Conservation (phyloP, 257 asterid species). For the Ocimum tenuiflorum region DNA sequence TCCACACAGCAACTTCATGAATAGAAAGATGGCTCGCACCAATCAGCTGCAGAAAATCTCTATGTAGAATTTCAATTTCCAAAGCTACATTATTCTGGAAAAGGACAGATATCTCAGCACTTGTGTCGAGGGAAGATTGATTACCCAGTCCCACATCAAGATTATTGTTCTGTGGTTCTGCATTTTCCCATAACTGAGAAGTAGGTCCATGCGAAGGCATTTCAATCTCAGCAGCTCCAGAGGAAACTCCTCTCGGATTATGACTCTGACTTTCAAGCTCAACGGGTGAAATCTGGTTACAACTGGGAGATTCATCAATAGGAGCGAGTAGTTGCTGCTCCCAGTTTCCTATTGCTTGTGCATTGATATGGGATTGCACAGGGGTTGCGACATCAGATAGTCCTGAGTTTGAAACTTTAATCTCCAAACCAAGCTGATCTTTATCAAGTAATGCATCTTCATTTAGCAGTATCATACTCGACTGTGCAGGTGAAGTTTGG, state of each 20-base stretch:
- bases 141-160: neutral
- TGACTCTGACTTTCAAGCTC: conserved; percentile 22
- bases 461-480: conserved; percentile 13
- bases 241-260: conserved; percentile 15
- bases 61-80: conserved; percentile 16
- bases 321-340: conserved; percentile 28
- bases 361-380: conserved; percentile 20
- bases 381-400: conserved; percentile 11
- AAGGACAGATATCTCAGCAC: conserved; percentile 4
- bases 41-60: conserved; percentile 22
- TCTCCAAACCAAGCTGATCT: conserved; percentile 4
- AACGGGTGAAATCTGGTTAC: conserved; percentile 15
- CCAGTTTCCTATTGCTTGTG: conserved; percentile 15
- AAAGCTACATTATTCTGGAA: conserved; percentile 15
- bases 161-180: conserved; percentile 10
- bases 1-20: conserved; percentile 17
- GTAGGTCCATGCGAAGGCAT: conserved; percentile 19
- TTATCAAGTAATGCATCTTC: conserved; percentile 20
- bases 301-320: conserved; percentile 19
- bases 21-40: conserved; percentile 14
- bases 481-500: neutral
- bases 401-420: conserved; percentile 18
- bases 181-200: conserved; percentile 16
- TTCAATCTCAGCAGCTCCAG: conserved; percentile 20
- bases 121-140: conserved; percentile 1